Evolutionary conservation across 192 early-diverging fungal species (phyloP), one percentile per base, ranked within the genome.

Genomic region (Radiomyces spectabilis): DNA sequence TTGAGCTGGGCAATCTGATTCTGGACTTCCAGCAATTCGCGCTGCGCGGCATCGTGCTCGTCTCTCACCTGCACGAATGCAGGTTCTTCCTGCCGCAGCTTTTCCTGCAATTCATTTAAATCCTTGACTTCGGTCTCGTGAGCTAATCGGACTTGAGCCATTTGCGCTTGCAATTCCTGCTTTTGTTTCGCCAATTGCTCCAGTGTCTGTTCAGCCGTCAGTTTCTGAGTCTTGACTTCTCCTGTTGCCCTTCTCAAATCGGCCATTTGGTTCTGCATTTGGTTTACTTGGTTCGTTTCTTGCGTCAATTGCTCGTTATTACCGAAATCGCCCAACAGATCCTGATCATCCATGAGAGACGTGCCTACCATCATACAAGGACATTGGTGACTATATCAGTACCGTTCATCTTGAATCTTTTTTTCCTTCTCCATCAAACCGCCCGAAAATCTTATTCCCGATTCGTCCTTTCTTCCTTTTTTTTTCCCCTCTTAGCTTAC

Each of bases 201-300:
- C n/a, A 84, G 66, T 41, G 84, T 77, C 12, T 75, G 66, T 19
- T 91, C 87, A 12, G 82, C 26, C 4, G 59, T 61, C 0, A 64
- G 48, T 3, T 79, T 74, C 66, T 82, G 76, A 21, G 58, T 57
- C 32, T 78, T 71, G 7, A 88, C 51, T 13, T 82, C 82, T 16
- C 71, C 68, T 8, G 74, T 76, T 4, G 71, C 61, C 15, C 74
- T 71, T 22, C 65, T 66, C 22, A 88, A 51, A 21, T 61, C 58
- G n/a, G 63, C 61, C 41, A 81, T 68, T 51, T 89, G 79, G 18
- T 75, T 57, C 49, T 86, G 69, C 25, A 85, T 63, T n/a, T 71
- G 58, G 25, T 77, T 59, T 8, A 91, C 57, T 48, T 89, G 84
- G 24, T 78, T 70, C n/a, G 77, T 81, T 30, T 81, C 77, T 27